Percentiles rank a stretch among this genome's conserved stretches.
Conservation (phyloP, 495 filamentous ascomycete genomes). For the Aspergillus bertholletiae region DNA sequence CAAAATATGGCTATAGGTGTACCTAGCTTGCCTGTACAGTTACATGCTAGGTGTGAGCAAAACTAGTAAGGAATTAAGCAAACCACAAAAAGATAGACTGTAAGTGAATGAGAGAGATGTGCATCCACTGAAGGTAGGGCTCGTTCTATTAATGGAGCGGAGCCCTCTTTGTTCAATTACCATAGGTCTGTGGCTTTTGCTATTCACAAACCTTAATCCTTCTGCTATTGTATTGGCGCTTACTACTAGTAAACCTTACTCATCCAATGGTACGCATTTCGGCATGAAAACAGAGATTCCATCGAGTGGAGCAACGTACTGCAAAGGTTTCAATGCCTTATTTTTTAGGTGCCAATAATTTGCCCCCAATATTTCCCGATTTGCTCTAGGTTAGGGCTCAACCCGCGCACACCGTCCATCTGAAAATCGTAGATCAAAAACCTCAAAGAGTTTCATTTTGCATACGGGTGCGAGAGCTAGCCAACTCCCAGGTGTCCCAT, state of each 20-base stretch:
- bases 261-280: too few relatives aligned
- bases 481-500: conserved; percentile 43
- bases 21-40: neutral
- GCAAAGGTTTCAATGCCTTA: too few relatives aligned
- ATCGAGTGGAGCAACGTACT: too few relatives aligned
- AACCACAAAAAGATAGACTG: neutral
- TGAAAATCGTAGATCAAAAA: conserved; percentile 44
- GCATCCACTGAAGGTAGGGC: too few relatives aligned
- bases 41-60: neutral
- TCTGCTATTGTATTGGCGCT: too few relatives aligned
- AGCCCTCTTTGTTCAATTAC: too few relatives aligned
- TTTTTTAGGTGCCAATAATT: neutral
- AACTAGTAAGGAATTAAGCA: neutral
- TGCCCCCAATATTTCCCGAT: conserved; percentile 15
- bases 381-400: conserved; percentile 45
- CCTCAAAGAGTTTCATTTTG: conserved; percentile 35
- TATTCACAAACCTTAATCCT: too few relatives aligned
- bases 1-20: neutral
- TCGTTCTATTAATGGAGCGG: too few relatives aligned
- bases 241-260: too few relatives aligned
- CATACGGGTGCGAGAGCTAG: conserved; percentile 45
- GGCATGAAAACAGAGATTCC: too few relatives aligned
- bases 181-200: too few relatives aligned
- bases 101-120: neutral
- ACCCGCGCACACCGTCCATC: conserved; percentile 46